Evolutionary conservation across 805 yeast genomes (phyloP).

Genomic region (Yamadazyma philogaea): DNA sequence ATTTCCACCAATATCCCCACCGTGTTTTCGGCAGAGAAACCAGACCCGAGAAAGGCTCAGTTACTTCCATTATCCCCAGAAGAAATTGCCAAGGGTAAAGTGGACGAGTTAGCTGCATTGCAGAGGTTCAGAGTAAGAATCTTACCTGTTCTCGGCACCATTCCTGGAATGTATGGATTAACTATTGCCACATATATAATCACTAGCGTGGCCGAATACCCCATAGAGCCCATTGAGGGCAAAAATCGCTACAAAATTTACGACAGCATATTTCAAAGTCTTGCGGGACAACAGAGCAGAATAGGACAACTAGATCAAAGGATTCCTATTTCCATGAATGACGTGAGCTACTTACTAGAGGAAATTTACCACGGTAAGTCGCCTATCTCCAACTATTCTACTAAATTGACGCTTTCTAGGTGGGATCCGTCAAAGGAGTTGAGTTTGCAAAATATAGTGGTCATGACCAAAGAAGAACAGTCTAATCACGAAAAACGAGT

Average conservation of each 20-base stretch:
- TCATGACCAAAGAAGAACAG: constrained; percentile 88
- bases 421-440: constrained; percentile 76
- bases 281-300: constrained; percentile 85
- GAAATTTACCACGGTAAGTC: constrained; percentile 93
- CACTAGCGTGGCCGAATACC: constrained; percentile 80
- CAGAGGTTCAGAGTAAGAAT: constrained; percentile 91
- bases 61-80: constrained; percentile 81
- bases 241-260: constrained; percentile 82
- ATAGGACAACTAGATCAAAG: constrained; percentile 70
- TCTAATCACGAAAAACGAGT: constrained; percentile 73
- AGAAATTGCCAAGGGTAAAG: constrained; percentile 76
- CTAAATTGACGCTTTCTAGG: constrained; percentile 72
- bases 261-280: constrained; percentile 75
- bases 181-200: constrained; percentile 82
- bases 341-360: constrained; percentile 79
- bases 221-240: constrained; percentile 87
- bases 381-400: constrained; percentile 77
- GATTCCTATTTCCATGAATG: constrained; percentile 68
- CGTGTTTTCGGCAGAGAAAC: constrained; percentile 92
- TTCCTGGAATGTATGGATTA: constrained; percentile 96
- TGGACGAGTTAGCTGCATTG: constrained; percentile 82
- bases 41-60: constrained; percentile 90
- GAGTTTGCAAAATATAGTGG: constrained; percentile 73
- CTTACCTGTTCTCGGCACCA: constrained; percentile 91
- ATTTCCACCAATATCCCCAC: constrained; percentile 75